Evolutionary conservation across 257 asterid genomes (phyloP).

Genomic region (Ehretia macrophylla): DNA sequence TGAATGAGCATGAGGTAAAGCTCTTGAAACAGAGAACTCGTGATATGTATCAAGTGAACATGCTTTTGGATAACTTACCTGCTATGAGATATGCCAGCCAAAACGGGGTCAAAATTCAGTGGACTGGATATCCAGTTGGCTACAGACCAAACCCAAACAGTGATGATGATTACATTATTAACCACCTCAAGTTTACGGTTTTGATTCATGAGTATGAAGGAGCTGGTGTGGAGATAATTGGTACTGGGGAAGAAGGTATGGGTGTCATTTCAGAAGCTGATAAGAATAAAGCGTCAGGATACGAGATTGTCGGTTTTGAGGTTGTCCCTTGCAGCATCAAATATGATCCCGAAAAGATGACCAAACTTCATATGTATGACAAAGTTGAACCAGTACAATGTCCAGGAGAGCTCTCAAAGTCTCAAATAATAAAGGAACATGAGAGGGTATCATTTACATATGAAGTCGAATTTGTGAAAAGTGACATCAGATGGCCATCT

Average conservation of each 20-base stretch:
- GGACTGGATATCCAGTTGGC: constrained; percentile 86
- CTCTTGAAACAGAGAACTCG: constrained; percentile 77
- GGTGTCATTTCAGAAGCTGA: constrained; percentile 65
- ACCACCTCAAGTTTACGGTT: constrained; percentile 70
- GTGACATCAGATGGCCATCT: constrained; percentile 77
- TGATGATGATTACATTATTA: constrained; percentile 64
- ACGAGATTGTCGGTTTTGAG: constrained; percentile 79
- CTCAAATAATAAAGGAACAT: constrained; percentile 62
- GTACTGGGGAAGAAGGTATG: constrained; percentile 76
- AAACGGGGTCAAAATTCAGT: constrained; percentile 60
- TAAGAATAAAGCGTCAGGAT: constrained; percentile 63
- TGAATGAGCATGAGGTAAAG: constrained; percentile 66
- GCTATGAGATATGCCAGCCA: constrained; percentile 67
- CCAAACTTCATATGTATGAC: constrained; percentile 55
- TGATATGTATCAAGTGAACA: constrained; percentile 75
- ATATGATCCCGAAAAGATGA: constrained; percentile 65
- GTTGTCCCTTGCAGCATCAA: constrained; percentile 76
- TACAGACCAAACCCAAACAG: constrained; percentile 52
- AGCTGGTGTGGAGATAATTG: constrained; percentile 65
- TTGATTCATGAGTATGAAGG: constrained; percentile 78
- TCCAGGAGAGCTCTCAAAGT: constrained; percentile 54
- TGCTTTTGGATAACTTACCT: constrained; percentile 76
- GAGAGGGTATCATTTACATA: constrained; percentile 74
- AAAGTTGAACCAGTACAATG: constrained; percentile 39
- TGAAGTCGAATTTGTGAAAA: constrained; percentile 73